Conservation (phyloP, 441 rosid genomes). For the Gossypium davidsonii region DNA sequence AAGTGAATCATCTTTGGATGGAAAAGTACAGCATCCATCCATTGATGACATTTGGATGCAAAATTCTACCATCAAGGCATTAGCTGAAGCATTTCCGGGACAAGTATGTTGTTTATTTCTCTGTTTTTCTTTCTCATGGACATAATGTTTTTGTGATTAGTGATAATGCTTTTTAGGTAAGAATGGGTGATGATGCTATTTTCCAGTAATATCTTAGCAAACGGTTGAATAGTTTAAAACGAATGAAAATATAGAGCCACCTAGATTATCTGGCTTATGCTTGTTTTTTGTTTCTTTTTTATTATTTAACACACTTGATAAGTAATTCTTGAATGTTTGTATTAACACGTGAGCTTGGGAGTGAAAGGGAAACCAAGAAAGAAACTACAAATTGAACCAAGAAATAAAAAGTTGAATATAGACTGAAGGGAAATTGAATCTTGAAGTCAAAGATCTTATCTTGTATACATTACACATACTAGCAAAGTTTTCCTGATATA, state of each 20-base stretch:
- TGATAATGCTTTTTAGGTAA: background rate
- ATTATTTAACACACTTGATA: background rate
- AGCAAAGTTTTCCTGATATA: background rate
- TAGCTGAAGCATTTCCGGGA: constrained; percentile 63
- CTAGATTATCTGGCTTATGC: background rate
- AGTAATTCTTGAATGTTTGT: background rate
- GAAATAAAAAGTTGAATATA: background rate
- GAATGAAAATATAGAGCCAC: background rate
- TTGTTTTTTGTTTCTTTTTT: background rate
- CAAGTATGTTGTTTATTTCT: constrained; percentile 33
- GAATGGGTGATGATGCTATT: background rate
- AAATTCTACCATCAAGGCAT: constrained; percentile 55
- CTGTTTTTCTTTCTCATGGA: background rate
- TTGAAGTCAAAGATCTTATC: background rate
- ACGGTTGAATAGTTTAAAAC: background rate
- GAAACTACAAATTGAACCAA: background rate
- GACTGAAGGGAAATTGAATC: background rate
- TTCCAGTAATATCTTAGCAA: background rate
- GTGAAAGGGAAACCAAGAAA: background rate
- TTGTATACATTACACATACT: background rate
- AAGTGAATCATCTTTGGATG: constrained; percentile 24
- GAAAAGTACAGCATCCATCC: constrained; percentile 16
- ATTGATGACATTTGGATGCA: constrained; percentile 35
- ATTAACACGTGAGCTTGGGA: background rate
- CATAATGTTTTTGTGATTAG: background rate